Base-by-base conservation (phyloP, 257 asterid genomes). In the Capsicum pubescens region DNA sequence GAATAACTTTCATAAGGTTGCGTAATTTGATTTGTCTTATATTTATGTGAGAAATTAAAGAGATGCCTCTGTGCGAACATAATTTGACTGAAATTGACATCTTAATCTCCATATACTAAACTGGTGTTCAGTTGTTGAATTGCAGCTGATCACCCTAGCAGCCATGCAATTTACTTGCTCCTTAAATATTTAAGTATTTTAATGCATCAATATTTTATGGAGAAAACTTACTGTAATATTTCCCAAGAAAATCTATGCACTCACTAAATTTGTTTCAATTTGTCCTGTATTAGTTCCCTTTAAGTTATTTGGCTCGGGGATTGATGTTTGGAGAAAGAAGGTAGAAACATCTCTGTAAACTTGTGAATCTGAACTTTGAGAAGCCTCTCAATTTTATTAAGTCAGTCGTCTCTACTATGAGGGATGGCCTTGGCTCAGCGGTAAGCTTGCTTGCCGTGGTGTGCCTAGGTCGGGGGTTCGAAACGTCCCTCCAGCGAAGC, bases 361-460 rank as follows among this genome's bases (percentile, higher is more conserved):
- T 54, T 76, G 63, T 76, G 81, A 46, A 52, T 76, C 64, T 76
- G 63, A 76, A 76, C 81, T 76, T 54, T 76, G 64, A 52, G 81
- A 76, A 76, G 63, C 81, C 48, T 76, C 81, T 76, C 48, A 76
- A 76, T 48, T 52, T 54, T 76, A 32, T 26, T 26, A 32, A 76
- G 46, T 50, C 46, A 21, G 44, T 52, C 7, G 9, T 76, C 81
- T 21, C 63, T 54, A 52, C 81, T 26, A 52, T 54, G 63, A n/a
- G n/a, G n/a, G n/a, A n/a, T n/a, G n/a, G n/a, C n/a, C n/a, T n/a
- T n/a, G n/a, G n/a, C n/a, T n/a, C n/a, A n/a, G n/a, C n/a, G n/a
- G n/a, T n/a, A n/a, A n/a, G n/a, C n/a, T n/a, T n/a, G n/a, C n/a
- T n/a, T n/a, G n/a, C n/a, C n/a, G n/a, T n/a, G n/a, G n/a, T n/a